Evolutionary conservation across 2,329 filamentous ascomycete genomes (phyloP), one percentile per base, ranked within the genome.

Genomic region (Fusarium brevicatenulatum): DNA sequence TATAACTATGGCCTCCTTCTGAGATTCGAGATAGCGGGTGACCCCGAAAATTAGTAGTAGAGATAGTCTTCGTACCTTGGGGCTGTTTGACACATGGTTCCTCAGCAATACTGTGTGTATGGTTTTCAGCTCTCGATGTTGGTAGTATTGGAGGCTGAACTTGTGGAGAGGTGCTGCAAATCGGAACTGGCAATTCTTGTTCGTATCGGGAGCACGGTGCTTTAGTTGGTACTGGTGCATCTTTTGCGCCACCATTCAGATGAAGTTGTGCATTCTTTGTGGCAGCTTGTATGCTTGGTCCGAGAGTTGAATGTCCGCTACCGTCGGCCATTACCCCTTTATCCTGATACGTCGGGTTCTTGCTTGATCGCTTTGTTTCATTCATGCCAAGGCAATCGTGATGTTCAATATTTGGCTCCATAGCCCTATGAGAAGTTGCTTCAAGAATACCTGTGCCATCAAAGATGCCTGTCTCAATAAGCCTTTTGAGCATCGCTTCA

Each of bases 401-500:
- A 54, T 30, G 19, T 18, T 54, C 34, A n/a, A 42, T 28, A 37
- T 23, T 21, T 23, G 42, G 21, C 30, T 42, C 36, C n/a, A n/a
- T 19, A 10, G 15, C 21, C 28, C 32, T 16, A 12, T 46, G n/a
- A 9, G 21, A 30, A 16, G 39, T n/a, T 30, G 43, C 19, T 12
- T n/a, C 23, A 9, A 64, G 16, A 16, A 71, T 54, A 9, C 47
- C 44, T 21, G 67, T 77, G 13, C 57, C 73, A 37, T 72, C 49
- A 32, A 71, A 76, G 7, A 78, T 53, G n/a, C 74, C 64, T 32
- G 75, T 76, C 21, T 69, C 21, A 23, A 76, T 43, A 21, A 78
- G 66, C 15, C 56, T 72, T 40, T 62, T 54, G 11, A 52, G 46
- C 23, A 70, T 63, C 21, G 25, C n/a, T 30, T 56, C 49, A 12